These are phyloP conservation scores for Saccharomyces hybrid DNA, from an alignment of 1,139 yeast species.

Conservation along the genomic window DNA sequence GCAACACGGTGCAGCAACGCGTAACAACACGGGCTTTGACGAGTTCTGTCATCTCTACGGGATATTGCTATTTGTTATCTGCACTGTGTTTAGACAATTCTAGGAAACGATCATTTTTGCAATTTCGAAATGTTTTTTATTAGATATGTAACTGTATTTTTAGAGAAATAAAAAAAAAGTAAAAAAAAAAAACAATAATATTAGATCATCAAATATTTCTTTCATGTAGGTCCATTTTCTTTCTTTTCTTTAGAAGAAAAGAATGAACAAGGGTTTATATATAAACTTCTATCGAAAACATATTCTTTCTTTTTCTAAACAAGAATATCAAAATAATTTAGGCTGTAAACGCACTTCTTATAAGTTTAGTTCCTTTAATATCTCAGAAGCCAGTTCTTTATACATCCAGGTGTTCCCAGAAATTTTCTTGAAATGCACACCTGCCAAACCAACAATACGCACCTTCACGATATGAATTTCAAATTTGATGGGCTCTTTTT, in stretches of 20 bases:
- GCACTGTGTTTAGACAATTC: no score
- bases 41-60: no score
- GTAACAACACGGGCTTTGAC: no score
- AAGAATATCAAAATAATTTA: neutral
- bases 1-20: no score
- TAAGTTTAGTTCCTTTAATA: slow-evolving; percentile 68
- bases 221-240: neutral
- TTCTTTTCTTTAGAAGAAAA: neutral
- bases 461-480: slow-evolving; percentile 91
- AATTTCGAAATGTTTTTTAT: no score
- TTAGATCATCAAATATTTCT: no score
- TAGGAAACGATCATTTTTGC: no score
- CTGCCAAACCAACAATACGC: slow-evolving; percentile 82
- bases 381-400: slow-evolving; percentile 84
- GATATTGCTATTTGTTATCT: no score
- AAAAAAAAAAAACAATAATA: no score
- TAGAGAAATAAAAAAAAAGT: no score
- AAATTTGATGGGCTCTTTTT: slow-evolving; percentile 45
- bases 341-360: slow-evolving; percentile 17
- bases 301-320: neutral
- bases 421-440: slow-evolving; percentile 89
- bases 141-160: no score
- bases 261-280: neutral
- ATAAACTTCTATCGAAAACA: neutral
- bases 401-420: slow-evolving; percentile 95